Evolutionary conservation across 768 basidiomycete species (phyloP).

Genomic region (Leucogyrophana mollusca): DNA sequence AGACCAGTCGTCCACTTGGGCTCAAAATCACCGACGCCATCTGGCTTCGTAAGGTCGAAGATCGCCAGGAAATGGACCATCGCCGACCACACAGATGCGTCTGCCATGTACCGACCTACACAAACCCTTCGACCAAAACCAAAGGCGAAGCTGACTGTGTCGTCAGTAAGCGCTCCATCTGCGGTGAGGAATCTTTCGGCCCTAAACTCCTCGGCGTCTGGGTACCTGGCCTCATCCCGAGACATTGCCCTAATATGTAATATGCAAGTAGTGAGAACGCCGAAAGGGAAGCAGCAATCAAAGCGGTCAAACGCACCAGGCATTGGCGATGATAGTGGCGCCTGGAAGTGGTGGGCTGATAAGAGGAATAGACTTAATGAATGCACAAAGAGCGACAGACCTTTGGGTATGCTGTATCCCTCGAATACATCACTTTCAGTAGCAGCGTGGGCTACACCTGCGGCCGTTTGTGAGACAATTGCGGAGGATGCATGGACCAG

Average conservation of each 20-base stretch:
- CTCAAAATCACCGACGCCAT: neutral
- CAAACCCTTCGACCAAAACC: conserved; percentile 9
- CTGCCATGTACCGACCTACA: conserved; percentile 2
- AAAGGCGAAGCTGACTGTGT: conserved; percentile 3
- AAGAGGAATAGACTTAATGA: neutral
- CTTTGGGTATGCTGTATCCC: conserved; percentile 3
- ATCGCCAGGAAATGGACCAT: conserved; percentile 1
- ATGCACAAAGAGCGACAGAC: neutral
- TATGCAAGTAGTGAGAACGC: neutral
- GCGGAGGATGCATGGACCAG: neutral
- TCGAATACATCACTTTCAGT: neutral
- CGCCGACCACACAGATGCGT: conserved; percentile 6
- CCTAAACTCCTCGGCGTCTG: conserved; percentile 32
- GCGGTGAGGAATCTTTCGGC: conserved; percentile 34
- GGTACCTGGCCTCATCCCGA: conserved; percentile 30
- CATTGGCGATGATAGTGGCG: conserved; percentile 25
- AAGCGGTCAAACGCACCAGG: conserved; percentile 17
- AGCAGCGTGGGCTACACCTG: neutral
- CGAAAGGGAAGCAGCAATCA: neutral
- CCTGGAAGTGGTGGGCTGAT: conserved; percentile 11
- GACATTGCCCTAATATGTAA: conserved; percentile 29
- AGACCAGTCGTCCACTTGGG: neutral
- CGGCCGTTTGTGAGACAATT: no score
- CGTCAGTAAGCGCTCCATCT: neutral
- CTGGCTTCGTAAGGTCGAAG: neutral